Evolutionary conservation across 768 basidiomycete species (phyloP), one percentile per base, ranked within the genome.

Genomic region (Sistotremastrum niveocremeum): DNA sequence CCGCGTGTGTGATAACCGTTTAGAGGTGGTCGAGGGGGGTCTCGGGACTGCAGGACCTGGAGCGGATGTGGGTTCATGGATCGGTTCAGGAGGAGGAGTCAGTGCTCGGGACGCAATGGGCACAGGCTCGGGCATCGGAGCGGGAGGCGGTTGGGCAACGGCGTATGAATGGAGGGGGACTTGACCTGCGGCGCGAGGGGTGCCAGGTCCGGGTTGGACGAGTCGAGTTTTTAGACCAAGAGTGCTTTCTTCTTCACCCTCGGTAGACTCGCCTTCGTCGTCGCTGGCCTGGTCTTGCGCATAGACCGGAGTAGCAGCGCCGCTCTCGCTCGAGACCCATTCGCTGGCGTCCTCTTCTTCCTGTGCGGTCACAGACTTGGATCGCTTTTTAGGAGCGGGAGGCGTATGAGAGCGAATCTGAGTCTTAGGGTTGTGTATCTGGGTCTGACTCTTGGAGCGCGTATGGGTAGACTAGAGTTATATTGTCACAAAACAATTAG

Each of bases 311-410:
- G 83, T 85, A 1, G 65, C 81, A 0, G 74, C 79, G 5, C 81
- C 83, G 54, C 81, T 84, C 60, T 82, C 81, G 57, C 78, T 83
- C 30, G 83, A 85, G 1, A 81, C 70, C 82, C 82, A 85, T 47
- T 76, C 84, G 46, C 83, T 81, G 7, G 82, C 81, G 48, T 57
- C 53, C 8, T 67, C 70, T 36, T 67, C 71, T 29, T 61, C 69
- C 37, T 20, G 37, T 40, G 46, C 39, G 33, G 45, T 4, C 34
- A 43, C 29, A 30, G 45, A 45, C 36, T 49, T 49, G 3, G 46
- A 39, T 5, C 43, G 45, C 12, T 39, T 34, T 41, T 34, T 34
- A 34, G 34, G 28, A 35, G 41, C 34, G 49, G 29, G 46, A 35
- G 3, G 56, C 42, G 36, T 43, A 9, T 20, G 30, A 9, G 41